These are phyloP conservation scores for Wallacemonas sp. DNA, from an alignment of 208 protist species.

Conservation along the genomic window DNA sequence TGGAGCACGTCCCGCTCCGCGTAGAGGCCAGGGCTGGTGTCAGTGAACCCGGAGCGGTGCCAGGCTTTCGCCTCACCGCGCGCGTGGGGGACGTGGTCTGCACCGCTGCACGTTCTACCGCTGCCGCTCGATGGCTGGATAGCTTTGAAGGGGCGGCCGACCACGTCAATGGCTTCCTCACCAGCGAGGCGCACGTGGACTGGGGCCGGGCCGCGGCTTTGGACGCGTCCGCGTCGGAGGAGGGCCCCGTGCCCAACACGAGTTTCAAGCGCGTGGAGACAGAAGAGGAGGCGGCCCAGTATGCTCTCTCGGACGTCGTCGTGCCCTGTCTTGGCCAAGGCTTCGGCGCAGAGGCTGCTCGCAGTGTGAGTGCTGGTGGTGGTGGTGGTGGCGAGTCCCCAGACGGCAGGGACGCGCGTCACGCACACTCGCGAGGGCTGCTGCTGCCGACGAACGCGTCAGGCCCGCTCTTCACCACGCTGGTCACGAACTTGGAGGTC, in stretches of 20 bases:
- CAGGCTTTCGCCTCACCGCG: neutral
- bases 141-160: conserved; percentile 66
- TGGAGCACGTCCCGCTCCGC: conserved; percentile 11
- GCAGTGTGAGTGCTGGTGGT: too few relatives aligned
- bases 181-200: conserved; percentile 43
- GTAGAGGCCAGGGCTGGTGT: neutral
- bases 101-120: neutral
- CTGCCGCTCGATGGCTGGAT: conserved; percentile 24
- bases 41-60: too few relatives aligned
- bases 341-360: too few relatives aligned
- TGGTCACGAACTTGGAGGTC: conserved; percentile 59
- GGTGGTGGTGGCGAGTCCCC: too few relatives aligned
- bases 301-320: conserved; percentile 62
- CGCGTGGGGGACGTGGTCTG: conserved; percentile 1
- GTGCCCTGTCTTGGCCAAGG: conserved; percentile 33
- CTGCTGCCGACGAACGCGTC: conserved; percentile 26
- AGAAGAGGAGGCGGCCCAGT: conserved; percentile 43
- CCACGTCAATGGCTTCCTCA: conserved; percentile 68
- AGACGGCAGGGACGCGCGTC: conserved; percentile 28
- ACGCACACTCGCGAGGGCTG: conserved; percentile 12
- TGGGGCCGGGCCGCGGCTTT: conserved; percentile 37
- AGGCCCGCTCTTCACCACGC: conserved; percentile 27
- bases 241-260: conserved; percentile 2
- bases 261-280: conserved; percentile 29
- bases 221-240: neutral